phyloP scores from a whole-genome alignment of 1,284 basidiomycete species.

The Veloboletus limbatus region DNA sequence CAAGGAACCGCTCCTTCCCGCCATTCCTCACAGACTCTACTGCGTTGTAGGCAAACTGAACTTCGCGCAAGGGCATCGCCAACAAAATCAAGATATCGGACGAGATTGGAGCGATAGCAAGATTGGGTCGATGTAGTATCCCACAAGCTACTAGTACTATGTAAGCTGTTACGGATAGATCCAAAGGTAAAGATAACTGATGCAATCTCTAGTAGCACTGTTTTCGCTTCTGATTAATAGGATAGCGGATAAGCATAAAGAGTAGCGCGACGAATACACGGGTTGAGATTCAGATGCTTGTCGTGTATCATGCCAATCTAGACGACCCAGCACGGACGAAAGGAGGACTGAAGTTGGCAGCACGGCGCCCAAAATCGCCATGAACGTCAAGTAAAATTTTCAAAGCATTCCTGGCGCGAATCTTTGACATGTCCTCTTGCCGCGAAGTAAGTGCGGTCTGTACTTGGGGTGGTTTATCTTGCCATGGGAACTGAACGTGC shows the following conservation, averaged over 20 bases:
- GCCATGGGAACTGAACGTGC: conserved; percentile 69
- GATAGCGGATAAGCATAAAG: conserved; percentile 16
- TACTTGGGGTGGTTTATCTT: conserved; percentile 57
- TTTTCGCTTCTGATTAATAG: conserved; percentile 18
- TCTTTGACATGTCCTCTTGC: conserved; percentile 80
- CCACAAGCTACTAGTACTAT: conserved; percentile 1
- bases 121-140: conserved; percentile 1
- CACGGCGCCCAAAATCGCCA: conserved; percentile 73
- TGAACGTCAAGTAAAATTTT: conserved; percentile 84
- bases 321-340: conserved; percentile 35
- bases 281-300: not conserved
- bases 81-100: not conserved
- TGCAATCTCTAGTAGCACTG: conserved; percentile 8
- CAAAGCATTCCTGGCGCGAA: conserved; percentile 91
- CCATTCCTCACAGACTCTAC: conserved; percentile 39
- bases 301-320: conserved; percentile 29
- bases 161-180: conserved; percentile 9
- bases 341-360: conserved; percentile 35
- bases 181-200: not conserved
- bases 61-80: conserved; percentile 33
- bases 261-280: not conserved
- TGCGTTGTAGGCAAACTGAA: conserved; percentile 28
- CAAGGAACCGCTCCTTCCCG: conserved; percentile 49
- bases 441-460: conserved; percentile 70
- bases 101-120: not conserved